Base-by-base conservation (phyloP, 768 basidiomycete species). In the Amanita exitialis region DNA sequence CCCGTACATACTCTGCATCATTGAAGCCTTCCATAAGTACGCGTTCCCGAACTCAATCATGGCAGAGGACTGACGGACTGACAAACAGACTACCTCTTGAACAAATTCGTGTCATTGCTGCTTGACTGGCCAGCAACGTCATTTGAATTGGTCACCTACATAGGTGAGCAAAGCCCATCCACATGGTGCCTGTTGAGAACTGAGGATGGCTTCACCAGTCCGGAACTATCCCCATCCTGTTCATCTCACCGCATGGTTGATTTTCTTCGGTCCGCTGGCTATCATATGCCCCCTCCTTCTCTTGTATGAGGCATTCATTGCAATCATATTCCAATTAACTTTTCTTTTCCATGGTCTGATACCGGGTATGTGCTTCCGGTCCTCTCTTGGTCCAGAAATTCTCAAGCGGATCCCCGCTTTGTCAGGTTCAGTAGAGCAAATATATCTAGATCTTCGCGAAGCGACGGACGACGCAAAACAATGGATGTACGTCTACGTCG, bases 201-300 rank as follows among this genome's bases (percentile, higher is more conserved):
- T 28, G 28, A 15, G 10, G 12, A 42, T 27, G 6, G 8, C 4
- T 3, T 28, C 28, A 23, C 23, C 32, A 63, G 62, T 63, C 36
- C 36, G 49, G n/a, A 45, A 46, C 1, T 57, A 72, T 57, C 65
- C 69, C 5, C 64, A 68, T 50, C 54, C 65, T 20, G 63, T 70
- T 41, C 66, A 70, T 54, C 52, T 69, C 54, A 53, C 64, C 15
- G 64, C 64, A 35, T 66, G 67, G 59, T 59, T 68, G 4, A 64
- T 71, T 45, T 74, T 74, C 56, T 70, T 72, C 30, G 72, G 72
- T 10, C 72, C 72, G 20, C 69, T 71, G 45, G 64, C 62, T n/a
- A 23, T 66, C 38, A 62, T 71, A 18, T 38, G 69, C 2, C 70
- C 70, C 1, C 57, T 65, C 16, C 63, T 71, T 1, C 54, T 70